phyloP scores from a whole-genome alignment of 495 filamentous ascomycete species.

The Amorphotheca resinae region DNA sequence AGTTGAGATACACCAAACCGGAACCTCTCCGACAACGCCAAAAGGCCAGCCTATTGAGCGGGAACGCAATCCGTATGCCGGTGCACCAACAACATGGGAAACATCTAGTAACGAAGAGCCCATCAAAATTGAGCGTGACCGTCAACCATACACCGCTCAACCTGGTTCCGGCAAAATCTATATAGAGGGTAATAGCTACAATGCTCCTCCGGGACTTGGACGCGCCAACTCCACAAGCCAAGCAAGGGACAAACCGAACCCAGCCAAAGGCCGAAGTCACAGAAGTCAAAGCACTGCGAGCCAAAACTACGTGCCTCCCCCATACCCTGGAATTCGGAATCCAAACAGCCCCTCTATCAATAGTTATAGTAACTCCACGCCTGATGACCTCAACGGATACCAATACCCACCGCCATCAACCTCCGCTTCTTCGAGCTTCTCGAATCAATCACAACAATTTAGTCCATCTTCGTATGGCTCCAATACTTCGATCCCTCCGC shows the following conservation, averaged over 20 bases:
- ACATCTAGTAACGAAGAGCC: slow-evolving; percentile 13
- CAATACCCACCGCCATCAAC: slow-evolving; percentile 9
- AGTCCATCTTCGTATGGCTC: slow-evolving; percentile 10
- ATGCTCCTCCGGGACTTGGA: not conserved
- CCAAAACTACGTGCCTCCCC: slow-evolving; percentile 4
- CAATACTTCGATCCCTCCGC: slow-evolving; percentile 10
- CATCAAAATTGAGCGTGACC: slow-evolving; percentile 19
- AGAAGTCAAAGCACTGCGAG: slow-evolving; percentile 13
- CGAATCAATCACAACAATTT: slow-evolving; percentile 4
- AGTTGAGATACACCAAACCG: slow-evolving; percentile 17
- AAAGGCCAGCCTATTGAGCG: slow-evolving; percentile 17
- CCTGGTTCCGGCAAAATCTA: slow-evolving; percentile 15
- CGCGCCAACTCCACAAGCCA: slow-evolving; percentile 16
- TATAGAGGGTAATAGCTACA: slow-evolving; percentile 2
- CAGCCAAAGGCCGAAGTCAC: slow-evolving; percentile 1
- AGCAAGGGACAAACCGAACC: not conserved
- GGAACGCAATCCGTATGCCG: slow-evolving; percentile 16
- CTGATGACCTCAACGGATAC: slow-evolving; percentile 10
- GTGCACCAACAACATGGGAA: slow-evolving; percentile 10
- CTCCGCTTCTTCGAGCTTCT: slow-evolving; percentile 13
- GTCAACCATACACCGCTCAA: slow-evolving; percentile 19
- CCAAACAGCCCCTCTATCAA: slow-evolving; percentile 14
- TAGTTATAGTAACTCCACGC: slow-evolving; percentile 14
- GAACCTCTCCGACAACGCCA: slow-evolving; percentile 10
- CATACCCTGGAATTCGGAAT: slow-evolving; percentile 4